Evolutionary conservation across 2,329 filamentous ascomycete species (phyloP).

Genomic region (Aspergillus bombycis): DNA sequence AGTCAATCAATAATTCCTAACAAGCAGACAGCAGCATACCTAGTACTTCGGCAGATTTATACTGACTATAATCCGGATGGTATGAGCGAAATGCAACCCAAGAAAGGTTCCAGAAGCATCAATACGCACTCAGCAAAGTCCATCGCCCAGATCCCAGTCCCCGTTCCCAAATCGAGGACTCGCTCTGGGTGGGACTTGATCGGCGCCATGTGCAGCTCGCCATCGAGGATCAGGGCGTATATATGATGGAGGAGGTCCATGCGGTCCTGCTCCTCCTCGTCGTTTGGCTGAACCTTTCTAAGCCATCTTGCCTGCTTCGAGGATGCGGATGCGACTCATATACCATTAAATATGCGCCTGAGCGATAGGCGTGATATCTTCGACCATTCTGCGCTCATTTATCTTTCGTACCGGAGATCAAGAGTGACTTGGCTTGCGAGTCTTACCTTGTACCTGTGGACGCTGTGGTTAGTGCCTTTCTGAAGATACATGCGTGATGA

Average conservation of each 20-base stretch:
- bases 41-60: conserved; percentile 33
- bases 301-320: background rate
- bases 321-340: background rate
- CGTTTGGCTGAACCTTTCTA: conserved; percentile 30
- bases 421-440: background rate
- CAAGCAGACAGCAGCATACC: conserved; percentile 22
- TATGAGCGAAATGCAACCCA: background rate
- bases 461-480: conserved; percentile 12
- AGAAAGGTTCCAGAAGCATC: background rate
- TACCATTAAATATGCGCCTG: conserved; percentile 36
- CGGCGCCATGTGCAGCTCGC: conserved; percentile 31
- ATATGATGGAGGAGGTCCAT: conserved; percentile 41
- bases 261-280: conserved; percentile 40
- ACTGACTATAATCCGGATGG: conserved; percentile 17
- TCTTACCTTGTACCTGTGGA: conserved; percentile 35
- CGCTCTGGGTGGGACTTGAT: conserved; percentile 27
- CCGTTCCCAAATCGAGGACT: conserved; percentile 41
- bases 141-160: conserved; percentile 43
- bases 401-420: background rate
- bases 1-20: background rate
- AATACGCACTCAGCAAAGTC: conserved; percentile 39
- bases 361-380: conserved; percentile 36
- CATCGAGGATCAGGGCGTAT: conserved; percentile 37
- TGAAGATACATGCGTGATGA: background rate
- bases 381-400: conserved; percentile 31